Evolutionary conservation across 2,329 filamentous ascomycete species (phyloP).

Genomic region (Fusarium drepaniforme): DNA sequence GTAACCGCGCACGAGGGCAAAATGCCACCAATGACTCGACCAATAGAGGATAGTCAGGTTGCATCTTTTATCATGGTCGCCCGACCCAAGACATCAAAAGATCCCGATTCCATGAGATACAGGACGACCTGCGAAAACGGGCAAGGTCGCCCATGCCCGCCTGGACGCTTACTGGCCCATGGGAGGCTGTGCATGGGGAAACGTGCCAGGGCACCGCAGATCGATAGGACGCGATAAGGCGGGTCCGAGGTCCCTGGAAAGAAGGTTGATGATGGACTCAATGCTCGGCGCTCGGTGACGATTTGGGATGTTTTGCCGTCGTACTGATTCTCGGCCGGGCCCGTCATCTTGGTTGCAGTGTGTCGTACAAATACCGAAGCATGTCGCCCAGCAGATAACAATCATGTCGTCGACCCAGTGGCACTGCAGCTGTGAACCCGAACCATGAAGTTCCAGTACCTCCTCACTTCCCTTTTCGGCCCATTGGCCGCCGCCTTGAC

Average conservation of each 20-base stretch:
- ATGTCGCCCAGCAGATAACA: slow-evolving; percentile 2
- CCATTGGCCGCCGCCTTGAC: slow-evolving; percentile 54
- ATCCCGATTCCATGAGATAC: slow-evolving; percentile 13
- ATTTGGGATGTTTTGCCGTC: slow-evolving; percentile 28
- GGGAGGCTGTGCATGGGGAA: slow-evolving; percentile 38
- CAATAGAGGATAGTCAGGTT: slow-evolving; percentile 19
- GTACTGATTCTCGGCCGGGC: slow-evolving; percentile 14
- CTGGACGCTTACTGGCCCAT: slow-evolving; percentile 31
- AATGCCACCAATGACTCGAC: slow-evolving; percentile 1
- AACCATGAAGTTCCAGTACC: slow-evolving; percentile 48
- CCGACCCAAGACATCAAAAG: slow-evolving; percentile 27
- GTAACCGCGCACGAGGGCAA: slow-evolving; percentile 30
- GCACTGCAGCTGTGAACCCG: slow-evolving; percentile 1
- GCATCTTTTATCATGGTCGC: background rate
- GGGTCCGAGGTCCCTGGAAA: slow-evolving; percentile 3
- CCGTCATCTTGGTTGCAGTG: background rate
- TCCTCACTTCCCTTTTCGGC: slow-evolving; percentile 43
- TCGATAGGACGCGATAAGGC: slow-evolving; percentile 40
- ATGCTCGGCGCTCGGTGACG: slow-evolving; percentile 29
- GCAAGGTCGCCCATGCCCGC: slow-evolving; percentile 28
- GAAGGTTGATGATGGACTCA: slow-evolving; percentile 18
- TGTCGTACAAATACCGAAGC: slow-evolving; percentile 32
- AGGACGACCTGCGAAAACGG: slow-evolving; percentile 44
- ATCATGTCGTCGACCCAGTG: slow-evolving; percentile 7
- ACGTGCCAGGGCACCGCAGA: slow-evolving; percentile 41